Conservation (phyloP, 768 basidiomycete genomes). For the Macrolepiota dolichaula region DNA sequence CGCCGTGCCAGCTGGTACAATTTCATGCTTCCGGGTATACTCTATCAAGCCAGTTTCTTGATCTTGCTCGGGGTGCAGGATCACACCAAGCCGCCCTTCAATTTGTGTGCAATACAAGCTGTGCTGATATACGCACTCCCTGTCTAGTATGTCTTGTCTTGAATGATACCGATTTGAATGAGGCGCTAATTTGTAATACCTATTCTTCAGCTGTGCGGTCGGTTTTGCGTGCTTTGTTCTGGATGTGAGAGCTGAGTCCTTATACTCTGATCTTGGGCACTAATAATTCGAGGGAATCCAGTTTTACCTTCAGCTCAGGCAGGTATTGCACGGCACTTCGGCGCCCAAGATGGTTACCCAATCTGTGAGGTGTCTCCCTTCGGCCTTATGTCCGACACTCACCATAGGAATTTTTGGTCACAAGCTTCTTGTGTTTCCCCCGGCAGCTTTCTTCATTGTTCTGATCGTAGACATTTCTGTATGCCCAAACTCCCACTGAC, state of each 20-base stretch:
- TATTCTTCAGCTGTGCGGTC: background rate
- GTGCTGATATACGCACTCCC: slow-evolving; percentile 23
- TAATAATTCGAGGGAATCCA: background rate
- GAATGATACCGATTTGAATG: background rate
- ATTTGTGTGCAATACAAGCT: slow-evolving; percentile 22
- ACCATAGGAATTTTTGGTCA: background rate
- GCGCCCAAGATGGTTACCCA: background rate
- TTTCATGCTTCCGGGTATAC: slow-evolving; percentile 19
- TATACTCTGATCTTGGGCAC: background rate
- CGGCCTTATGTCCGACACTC: too few species aligned
- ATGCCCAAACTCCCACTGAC: background rate
- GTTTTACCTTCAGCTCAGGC: background rate
- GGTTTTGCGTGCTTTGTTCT: slow-evolving; percentile 1
- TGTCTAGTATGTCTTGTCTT: slow-evolving; percentile 16
- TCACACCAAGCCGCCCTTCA: slow-evolving; percentile 19
- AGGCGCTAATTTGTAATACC: background rate
- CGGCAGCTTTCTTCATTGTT: background rate
- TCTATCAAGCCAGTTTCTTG: slow-evolving; percentile 21
- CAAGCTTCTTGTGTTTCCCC: background rate
- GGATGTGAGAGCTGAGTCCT: background rate
- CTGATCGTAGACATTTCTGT: background rate
- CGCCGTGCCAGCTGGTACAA: slow-evolving; percentile 17
- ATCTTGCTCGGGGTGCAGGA: slow-evolving; percentile 20
- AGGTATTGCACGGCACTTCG: background rate
- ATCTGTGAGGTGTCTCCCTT: background rate